A percentile compares a stretch with the other conserved stretches of the same genome.
phyloP scores from a whole-genome alignment of 495 filamentous ascomycete genomes.

The Copromyces sp. region DNA sequence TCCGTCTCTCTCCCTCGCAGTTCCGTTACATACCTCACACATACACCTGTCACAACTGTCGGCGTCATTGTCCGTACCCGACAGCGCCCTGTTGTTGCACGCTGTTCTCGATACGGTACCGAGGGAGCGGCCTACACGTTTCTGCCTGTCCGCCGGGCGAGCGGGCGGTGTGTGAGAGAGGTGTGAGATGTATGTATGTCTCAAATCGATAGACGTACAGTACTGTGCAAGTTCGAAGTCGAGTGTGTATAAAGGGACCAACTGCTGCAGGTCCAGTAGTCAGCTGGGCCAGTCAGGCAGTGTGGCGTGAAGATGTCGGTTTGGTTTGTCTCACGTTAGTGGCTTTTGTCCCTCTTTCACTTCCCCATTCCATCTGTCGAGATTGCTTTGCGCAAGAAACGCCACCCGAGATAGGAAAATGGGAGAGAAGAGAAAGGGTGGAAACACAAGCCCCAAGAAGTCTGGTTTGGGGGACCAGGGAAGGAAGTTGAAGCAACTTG shows the following conservation, averaged over 20 bases:
- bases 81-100: not conserved
- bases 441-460: not conserved
- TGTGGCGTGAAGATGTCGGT: not conserved
- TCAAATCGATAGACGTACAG: not conserved
- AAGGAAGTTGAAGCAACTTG: not conserved
- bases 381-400: not conserved
- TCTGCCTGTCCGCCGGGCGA: not conserved
- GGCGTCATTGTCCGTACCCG: not conserved
- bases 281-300: not conserved
- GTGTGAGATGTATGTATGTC: not conserved
- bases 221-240: not conserved
- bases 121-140: not conserved
- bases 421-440: not conserved
- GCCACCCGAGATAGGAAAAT: not conserved
- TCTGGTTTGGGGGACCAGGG: not conserved
- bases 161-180: not conserved
- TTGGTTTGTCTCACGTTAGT: not conserved
- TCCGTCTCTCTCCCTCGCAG: not conserved
- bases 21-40: not conserved
- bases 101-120: not conserved
- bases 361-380: not conserved
- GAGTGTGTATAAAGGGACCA: not conserved
- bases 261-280: not conserved
- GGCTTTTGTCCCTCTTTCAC: not conserved
- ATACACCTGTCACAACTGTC: not conserved